phyloP scores from a whole-genome alignment of 192 early-diverging fungal species.

The Entomortierella chlamydospora region DNA sequence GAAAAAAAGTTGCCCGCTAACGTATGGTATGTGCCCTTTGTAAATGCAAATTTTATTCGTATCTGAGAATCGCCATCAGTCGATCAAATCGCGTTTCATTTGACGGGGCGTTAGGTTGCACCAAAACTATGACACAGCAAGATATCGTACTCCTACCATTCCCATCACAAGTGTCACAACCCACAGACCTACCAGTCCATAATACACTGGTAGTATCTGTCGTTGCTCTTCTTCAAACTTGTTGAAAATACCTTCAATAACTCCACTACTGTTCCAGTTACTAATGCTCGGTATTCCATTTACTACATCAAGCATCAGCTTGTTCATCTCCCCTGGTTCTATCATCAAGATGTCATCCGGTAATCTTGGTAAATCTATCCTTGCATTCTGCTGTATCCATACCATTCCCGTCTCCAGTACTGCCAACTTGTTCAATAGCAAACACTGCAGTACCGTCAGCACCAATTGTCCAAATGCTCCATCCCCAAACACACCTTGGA shows the following conservation, averaged over 20 bases:
- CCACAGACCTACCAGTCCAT: conserved; percentile 28
- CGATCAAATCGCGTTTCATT: too few relatives aligned
- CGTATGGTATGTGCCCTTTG: too few relatives aligned
- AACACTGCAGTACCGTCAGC: conserved; percentile 27
- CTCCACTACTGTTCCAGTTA: not conserved
- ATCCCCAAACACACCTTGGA: conserved; percentile 23
- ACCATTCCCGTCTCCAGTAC: conserved; percentile 6
- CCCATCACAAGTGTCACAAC: conserved; percentile 6
- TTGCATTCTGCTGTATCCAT: conserved; percentile 26
- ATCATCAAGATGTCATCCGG: conserved; percentile 25
- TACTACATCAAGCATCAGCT: not conserved
- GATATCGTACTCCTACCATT: not conserved
- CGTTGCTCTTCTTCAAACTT: conserved; percentile 11
- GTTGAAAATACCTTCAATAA: not conserved
- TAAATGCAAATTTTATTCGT: too few relatives aligned
- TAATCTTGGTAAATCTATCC: conserved; percentile 17
- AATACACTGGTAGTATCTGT: conserved; percentile 21
- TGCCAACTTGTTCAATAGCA: conserved; percentile 25
- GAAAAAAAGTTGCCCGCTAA: too few relatives aligned
- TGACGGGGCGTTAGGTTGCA: too few relatives aligned
- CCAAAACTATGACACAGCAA: not conserved
- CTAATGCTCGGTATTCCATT: not conserved
- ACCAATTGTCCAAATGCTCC: conserved; percentile 16
- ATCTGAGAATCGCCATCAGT: too few relatives aligned
- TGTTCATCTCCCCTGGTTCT: conserved; percentile 1